Base-by-base conservation (phyloP, 2,329 filamentous ascomycete genomes). In the Cordyceps sp. region DNA sequence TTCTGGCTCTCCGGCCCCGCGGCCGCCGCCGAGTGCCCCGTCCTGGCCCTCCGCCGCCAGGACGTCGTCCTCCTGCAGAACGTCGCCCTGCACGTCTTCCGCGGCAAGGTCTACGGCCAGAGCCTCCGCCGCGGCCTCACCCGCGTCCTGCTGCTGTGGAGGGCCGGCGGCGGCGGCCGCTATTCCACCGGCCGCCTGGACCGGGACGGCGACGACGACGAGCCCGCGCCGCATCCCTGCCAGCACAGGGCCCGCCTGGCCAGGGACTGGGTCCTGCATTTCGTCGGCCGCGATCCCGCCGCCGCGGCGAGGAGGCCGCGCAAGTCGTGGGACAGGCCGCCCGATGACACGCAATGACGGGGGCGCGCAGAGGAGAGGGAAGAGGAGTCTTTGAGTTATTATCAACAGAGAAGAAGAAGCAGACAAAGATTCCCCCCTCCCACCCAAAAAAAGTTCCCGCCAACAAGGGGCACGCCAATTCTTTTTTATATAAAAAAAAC, bases 51-150 rank as follows among this genome's bases (percentile, higher is more conserved):
- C 21, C 64, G 75, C 29, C 58, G 73, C 1, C 77, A 78, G 43
- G 84, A 96, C 46, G 69, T 93, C 2, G 61, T 96, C 5, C 62
- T 93, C 12, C 49, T 93, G 36, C 73, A 76, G 35, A 85, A 88
- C 43, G 74, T 93, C 6, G 84, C 78, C 1, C 60, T 96, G 32
- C 72, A 73, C 32, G 71, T 73, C 4, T 96, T 88, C 49, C 67
- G 68, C 32, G 70, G 73, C 29, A 76, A 69, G 43, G 86, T 94
- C 1, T 85, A 90, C 44, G 86, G 88, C 0, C 80, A 92, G 50
- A 90, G 78, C 45, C 56, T 94, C 38, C 70, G 78, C 19, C 69
- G 69, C 39, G 72, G 73, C 7, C 66, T 80, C 43, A 86, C 82
- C 4, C 72, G 66, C 38, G 58, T 88, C 18, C 65, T 75, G 38